These are phyloP conservation scores for Casuarina cunninghamiana DNA, from an alignment of 306 rosid species.

Conservation along the genomic window DNA sequence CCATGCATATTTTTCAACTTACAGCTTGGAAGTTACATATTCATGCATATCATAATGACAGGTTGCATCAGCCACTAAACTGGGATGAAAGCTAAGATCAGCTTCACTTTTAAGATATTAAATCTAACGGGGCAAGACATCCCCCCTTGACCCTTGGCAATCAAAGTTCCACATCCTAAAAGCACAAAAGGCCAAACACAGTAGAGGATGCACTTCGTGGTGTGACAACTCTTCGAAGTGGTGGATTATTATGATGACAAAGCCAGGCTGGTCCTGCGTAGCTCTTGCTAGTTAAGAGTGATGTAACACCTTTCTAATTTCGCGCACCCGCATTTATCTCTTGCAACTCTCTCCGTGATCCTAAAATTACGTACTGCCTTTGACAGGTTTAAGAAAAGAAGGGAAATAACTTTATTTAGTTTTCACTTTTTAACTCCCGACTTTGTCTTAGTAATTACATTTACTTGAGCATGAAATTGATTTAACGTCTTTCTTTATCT, in stretches of 20 bases:
- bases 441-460: not conserved
- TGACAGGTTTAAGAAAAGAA: not conserved
- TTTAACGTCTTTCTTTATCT: not conserved
- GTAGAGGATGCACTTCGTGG: not conserved
- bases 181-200: not conserved
- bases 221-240: too few species aligned
- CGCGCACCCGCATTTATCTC: too few species aligned
- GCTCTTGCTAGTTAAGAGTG: too few species aligned
- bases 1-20: not conserved
- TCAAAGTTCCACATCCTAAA: not conserved
- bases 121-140: not conserved
- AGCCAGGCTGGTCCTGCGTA: too few species aligned
- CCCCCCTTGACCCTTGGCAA: not conserved
- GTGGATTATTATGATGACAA: too few species aligned
- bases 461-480: not conserved
- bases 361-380: not conserved
- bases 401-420: not conserved
- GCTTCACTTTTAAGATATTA: not conserved
- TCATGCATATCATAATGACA: not conserved
- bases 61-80: not conserved
- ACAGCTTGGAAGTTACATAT: not conserved
- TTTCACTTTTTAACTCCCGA: not conserved
- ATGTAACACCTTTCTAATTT: too few species aligned
- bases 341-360: too few species aligned
- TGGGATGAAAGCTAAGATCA: not conserved